phyloP scores from a whole-genome alignment of 2,329 filamentous ascomycete genomes.

The Microascus cirrosus region DNA sequence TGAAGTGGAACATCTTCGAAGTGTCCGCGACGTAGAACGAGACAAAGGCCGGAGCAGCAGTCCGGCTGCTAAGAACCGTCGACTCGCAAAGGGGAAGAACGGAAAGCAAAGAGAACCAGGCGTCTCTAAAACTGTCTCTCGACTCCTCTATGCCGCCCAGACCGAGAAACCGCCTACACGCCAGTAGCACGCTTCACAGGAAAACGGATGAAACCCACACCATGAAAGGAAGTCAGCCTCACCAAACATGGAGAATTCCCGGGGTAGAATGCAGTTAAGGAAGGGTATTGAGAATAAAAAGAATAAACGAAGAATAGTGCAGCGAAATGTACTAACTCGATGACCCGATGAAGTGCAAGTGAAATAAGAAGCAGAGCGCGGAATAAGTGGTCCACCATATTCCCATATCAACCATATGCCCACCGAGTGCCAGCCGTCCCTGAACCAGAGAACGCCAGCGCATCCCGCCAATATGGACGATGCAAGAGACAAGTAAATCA shows the following conservation, averaged over 20 bases:
- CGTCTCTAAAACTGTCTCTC: not conserved
- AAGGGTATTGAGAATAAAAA: not conserved
- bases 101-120: not conserved
- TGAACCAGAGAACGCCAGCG: not conserved
- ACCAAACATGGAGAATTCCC: not conserved
- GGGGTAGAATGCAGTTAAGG: not conserved
- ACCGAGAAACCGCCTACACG: not conserved
- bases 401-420: not conserved
- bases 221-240: not conserved
- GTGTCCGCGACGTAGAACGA: not conserved
- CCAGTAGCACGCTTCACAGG: not conserved
- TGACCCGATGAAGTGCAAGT: not conserved
- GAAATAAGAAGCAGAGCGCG: not conserved
- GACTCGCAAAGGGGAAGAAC: not conserved
- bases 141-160: not conserved
- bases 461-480: not conserved
- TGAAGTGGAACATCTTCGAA: not conserved
- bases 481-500: not conserved
- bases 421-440: not conserved
- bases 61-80: not conserved
- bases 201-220: not conserved
- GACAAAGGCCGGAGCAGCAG: not conserved
- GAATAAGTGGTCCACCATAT: not conserved
- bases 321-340: not conserved
- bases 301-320: not conserved